phyloP scores from a whole-genome alignment of 2,329 filamentous ascomycete species.

The Alternaria sp. region DNA sequence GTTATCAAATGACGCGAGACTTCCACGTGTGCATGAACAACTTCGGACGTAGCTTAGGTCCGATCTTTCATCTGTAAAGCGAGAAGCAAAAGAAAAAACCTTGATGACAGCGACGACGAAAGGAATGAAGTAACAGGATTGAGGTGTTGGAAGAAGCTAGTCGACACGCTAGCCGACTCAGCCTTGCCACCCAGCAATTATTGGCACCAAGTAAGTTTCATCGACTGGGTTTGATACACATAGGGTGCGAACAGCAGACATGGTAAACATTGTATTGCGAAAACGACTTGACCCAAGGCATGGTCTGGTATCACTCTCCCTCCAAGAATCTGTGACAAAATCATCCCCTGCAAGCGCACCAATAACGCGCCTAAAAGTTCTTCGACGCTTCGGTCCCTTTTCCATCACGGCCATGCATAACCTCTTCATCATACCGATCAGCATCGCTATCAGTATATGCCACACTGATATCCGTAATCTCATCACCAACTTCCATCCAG shows the following conservation, averaged over 20 bases:
- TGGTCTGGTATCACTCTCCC: slow-evolving; percentile 20
- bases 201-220: slow-evolving; percentile 4
- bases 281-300: slow-evolving; percentile 17
- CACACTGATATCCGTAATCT: slow-evolving; percentile 40
- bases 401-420: slow-evolving; percentile 30
- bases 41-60: background rate
- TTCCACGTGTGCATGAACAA: background rate
- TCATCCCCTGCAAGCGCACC: background rate
- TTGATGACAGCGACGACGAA: background rate
- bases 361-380: slow-evolving; percentile 17
- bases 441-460: slow-evolving; percentile 37
- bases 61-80: background rate
- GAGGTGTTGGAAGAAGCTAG: background rate
- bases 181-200: background rate
- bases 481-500: slow-evolving; percentile 78
- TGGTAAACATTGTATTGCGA: slow-evolving; percentile 2
- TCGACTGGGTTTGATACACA: background rate
- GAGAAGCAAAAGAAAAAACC: background rate
- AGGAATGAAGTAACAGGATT: background rate
- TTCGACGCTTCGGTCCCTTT: slow-evolving; percentile 26
- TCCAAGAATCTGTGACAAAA: background rate
- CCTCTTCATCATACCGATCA: slow-evolving; percentile 42
- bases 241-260: background rate
- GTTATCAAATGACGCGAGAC: background rate
- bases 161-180: background rate